Percentiles rank a stretch among this genome's conserved stretches.
Evolutionary conservation across 1,284 basidiomycete genomes (phyloP).

Genomic region (Rhodotorula sp.): DNA sequence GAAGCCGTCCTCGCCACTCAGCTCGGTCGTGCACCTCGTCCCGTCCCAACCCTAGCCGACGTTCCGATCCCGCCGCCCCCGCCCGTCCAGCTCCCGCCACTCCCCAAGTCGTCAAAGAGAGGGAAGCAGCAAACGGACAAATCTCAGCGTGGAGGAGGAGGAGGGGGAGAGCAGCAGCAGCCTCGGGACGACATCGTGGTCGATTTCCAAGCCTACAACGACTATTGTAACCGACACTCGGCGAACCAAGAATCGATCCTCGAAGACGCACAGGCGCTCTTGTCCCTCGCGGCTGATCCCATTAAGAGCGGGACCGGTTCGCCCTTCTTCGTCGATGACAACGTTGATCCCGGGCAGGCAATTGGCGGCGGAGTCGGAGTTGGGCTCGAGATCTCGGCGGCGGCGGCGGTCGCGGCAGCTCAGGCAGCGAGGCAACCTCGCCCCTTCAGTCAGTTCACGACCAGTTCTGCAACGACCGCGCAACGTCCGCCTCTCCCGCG

Average conservation of each 20-base stretch:
- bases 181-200: neutral
- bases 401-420: neutral
- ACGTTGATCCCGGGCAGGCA: too few species aligned
- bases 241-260: neutral
- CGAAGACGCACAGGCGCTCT: conserved; percentile 12
- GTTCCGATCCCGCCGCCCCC: neutral
- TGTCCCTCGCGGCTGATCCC: neutral
- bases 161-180: neutral
- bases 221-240: neutral
- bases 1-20: neutral
- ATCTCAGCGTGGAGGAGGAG: neutral
- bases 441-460: neutral
- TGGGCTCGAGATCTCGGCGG: neutral
- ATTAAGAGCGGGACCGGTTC: neutral
- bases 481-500: neutral
- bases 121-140: neutral
- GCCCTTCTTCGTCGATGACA: too few species aligned
- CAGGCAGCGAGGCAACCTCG: neutral
- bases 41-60: neutral
- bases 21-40: neutral
- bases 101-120: neutral
- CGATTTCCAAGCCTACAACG: neutral
- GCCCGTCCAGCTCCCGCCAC: neutral
- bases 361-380: neutral
- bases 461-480: too few species aligned